Conservation (phyloP, 495 filamentous ascomycete genomes). For the Annulohypoxylon maeteangense region DNA sequence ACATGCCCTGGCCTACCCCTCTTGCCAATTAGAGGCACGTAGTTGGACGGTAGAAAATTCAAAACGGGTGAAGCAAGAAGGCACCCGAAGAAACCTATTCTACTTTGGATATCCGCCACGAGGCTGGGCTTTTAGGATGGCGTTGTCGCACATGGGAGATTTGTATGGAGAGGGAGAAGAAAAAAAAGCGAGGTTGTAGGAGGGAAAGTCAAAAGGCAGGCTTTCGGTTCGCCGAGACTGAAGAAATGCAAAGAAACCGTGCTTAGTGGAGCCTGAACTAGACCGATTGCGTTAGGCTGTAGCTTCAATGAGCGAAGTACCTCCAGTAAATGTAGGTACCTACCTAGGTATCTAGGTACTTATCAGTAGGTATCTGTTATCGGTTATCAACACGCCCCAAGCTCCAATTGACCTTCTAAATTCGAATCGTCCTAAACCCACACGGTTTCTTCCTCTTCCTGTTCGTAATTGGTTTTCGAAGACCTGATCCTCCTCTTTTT, state of each 20-base stretch:
- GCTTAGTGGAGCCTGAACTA: not conserved
- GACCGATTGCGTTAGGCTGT: not conserved
- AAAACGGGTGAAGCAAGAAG: not conserved
- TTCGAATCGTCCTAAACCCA: conserved; percentile 32
- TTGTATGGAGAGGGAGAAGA: not conserved
- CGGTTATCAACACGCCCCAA: conserved; percentile 18
- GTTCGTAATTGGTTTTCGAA: conserved; percentile 25
- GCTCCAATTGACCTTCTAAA: conserved; percentile 33
- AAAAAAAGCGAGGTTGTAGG: conserved; percentile 14
- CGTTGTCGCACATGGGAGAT: conserved; percentile 12
- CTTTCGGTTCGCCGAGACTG: not conserved
- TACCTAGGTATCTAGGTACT: not conserved
- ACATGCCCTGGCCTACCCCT: conserved; percentile 32
- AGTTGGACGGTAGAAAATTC: not conserved
- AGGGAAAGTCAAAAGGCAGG: not conserved
- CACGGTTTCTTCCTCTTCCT: conserved; percentile 29
- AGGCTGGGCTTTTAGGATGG: conserved; percentile 13
- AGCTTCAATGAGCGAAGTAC: not conserved
- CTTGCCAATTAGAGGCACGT: not conserved
- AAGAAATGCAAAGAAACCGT: conserved; percentile 10
- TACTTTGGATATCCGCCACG: conserved; percentile 18
- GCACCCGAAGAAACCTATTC: conserved; percentile 14
- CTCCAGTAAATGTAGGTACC: too few species aligned
- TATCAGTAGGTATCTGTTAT: not conserved
- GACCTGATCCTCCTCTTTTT: conserved; percentile 36